Conservation (phyloP, 1,139 yeast genomes). For the Suhomyces anneliseae region DNA sequence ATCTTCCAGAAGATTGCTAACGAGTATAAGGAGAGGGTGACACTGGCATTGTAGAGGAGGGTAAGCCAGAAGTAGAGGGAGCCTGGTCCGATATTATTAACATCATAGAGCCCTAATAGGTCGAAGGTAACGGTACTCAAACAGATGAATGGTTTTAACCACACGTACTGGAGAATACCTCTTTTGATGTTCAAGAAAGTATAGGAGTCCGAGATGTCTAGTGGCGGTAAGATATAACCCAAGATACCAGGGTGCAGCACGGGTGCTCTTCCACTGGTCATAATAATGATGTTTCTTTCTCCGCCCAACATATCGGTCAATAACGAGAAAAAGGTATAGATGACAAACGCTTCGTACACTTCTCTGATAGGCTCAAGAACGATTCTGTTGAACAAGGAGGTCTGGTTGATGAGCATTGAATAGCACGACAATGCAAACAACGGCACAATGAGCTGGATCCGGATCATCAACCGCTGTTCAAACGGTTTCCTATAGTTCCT, state of each 20-base stretch:
- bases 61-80: slow-evolving; percentile 68
- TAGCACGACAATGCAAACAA: slow-evolving; percentile 56
- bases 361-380: slow-evolving; percentile 79
- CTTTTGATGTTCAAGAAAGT: slow-evolving; percentile 76
- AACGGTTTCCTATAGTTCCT: slow-evolving; percentile 81
- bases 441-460: slow-evolving; percentile 74
- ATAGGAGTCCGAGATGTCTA: slow-evolving; percentile 86
- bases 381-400: slow-evolving; percentile 36
- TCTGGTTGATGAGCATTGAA: slow-evolving; percentile 47
- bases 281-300: slow-evolving; percentile 76
- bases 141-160: slow-evolving; percentile 86
- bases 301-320: slow-evolving; percentile 88
- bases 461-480: slow-evolving; percentile 80
- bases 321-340: slow-evolving; percentile 85
- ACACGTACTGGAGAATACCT: slow-evolving; percentile 89
- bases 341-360: slow-evolving; percentile 92
- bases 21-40: slow-evolving; percentile 77
- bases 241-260: slow-evolving; percentile 68
- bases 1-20: slow-evolving; percentile 93
- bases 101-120: slow-evolving; percentile 49
- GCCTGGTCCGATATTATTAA: slow-evolving; percentile 47
- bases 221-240: slow-evolving; percentile 47
- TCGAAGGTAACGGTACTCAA: slow-evolving; percentile 54
- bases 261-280: slow-evolving; percentile 74
- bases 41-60: slow-evolving; percentile 73